These are phyloP conservation scores for Aspergillus terreus DNA, from an alignment of 2,329 filamentous ascomycete genomes.

Conservation along the genomic window DNA sequence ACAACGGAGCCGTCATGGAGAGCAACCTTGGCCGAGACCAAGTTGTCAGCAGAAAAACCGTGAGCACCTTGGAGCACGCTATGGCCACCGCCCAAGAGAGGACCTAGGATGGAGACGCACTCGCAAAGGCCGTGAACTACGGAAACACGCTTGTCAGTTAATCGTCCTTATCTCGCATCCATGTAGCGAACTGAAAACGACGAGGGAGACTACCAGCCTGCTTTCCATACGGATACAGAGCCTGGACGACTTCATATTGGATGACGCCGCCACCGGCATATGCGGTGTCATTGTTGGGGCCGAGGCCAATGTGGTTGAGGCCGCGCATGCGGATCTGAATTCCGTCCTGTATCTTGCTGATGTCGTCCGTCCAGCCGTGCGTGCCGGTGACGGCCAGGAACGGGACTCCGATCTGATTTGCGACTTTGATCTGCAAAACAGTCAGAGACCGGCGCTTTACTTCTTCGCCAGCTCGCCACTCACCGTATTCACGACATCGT, in stretches of 20 bases:
- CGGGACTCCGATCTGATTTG: too few relatives aligned
- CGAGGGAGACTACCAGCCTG: too few relatives aligned
- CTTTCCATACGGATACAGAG: slow-evolving; percentile 49
- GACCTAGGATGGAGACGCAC: slow-evolving; percentile 47
- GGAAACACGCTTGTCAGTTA: too few relatives aligned
- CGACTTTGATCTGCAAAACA: too few relatives aligned
- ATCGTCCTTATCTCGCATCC: too few relatives aligned
- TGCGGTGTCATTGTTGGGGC: slow-evolving; percentile 42
- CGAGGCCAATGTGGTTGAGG: slow-evolving; percentile 29
- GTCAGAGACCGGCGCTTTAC: too few relatives aligned
- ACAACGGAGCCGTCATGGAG: slow-evolving; percentile 43
- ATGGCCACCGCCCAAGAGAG: slow-evolving; percentile 56
- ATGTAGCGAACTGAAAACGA: slow-evolving; percentile 21
- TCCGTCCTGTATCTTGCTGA: slow-evolving; percentile 10
- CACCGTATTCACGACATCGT: too few relatives aligned
- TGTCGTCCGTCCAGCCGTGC: slow-evolving; percentile 7
- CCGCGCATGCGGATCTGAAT: slow-evolving; percentile 20
- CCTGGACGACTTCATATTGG: slow-evolving; percentile 45
- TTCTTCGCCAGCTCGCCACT: too few relatives aligned
- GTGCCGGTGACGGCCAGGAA: slow-evolving; percentile 13
- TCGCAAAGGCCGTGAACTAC: slow-evolving; percentile 52
- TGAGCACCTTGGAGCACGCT: slow-evolving; percentile 53
- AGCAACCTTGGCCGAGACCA: slow-evolving; percentile 51
- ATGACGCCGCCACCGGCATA: slow-evolving; percentile 48
- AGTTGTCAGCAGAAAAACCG: slow-evolving; percentile 53